Evolutionary conservation across 1,284 basidiomycete genomes (phyloP).

Genomic region (Fistulina hepatica): DNA sequence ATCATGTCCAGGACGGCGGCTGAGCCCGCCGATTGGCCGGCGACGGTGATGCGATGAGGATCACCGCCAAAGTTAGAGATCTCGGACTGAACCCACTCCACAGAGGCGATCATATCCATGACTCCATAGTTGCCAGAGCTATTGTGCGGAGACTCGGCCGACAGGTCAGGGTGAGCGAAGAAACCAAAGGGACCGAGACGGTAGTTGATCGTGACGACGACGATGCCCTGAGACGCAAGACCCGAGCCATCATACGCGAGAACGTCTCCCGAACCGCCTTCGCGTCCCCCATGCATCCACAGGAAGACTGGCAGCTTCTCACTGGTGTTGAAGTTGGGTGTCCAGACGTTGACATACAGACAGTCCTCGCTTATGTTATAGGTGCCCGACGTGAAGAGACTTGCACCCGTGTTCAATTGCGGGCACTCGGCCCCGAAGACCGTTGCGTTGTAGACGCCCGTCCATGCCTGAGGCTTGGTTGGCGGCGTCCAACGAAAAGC

Average conservation of each 20-base stretch:
- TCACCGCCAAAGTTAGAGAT: slow-evolving; percentile 22
- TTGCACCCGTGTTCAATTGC: neutral
- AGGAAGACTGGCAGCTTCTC: slow-evolving; percentile 22
- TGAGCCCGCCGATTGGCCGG: slow-evolving; percentile 27
- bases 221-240: slow-evolving; percentile 13
- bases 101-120: too few species aligned
- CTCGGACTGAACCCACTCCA: too few species aligned
- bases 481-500: slow-evolving; percentile 7
- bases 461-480: too few species aligned
- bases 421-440: neutral
- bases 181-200: slow-evolving; percentile 16
- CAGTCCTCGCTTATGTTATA: too few species aligned
- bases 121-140: too few species aligned
- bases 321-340: slow-evolving; percentile 1
- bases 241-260: slow-evolving; percentile 13
- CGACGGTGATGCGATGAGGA: slow-evolving; percentile 22
- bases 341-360: too few species aligned
- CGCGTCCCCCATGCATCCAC: slow-evolving; percentile 27
- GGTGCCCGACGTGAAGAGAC: neutral
- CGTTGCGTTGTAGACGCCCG: too few species aligned
- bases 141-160: slow-evolving; percentile 5
- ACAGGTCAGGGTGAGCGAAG: slow-evolving; percentile 19
- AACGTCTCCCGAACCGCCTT: slow-evolving; percentile 13
- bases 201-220: slow-evolving; percentile 17
- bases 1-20: slow-evolving; percentile 31